Evolutionary conservation across 2,329 filamentous ascomycete genomes (phyloP), one percentile per base, ranked within the genome.

Genomic region (Macrophomina phaseolina): DNA sequence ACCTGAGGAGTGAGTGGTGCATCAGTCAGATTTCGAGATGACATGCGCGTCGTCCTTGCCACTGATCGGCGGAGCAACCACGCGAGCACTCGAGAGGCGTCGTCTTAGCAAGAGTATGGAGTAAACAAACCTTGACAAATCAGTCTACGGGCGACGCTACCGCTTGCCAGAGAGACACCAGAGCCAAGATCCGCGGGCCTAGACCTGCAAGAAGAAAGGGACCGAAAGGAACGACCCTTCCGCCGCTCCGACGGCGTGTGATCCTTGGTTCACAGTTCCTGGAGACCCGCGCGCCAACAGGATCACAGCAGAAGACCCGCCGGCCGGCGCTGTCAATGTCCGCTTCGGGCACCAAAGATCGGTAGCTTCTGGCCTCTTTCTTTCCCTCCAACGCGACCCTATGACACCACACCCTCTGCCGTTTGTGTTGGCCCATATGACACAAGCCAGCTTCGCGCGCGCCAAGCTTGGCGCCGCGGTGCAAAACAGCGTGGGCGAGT

Each of bases 71-170:
- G 40, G 23, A 62, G 40, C 42, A 49, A 40, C 38, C 28, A 52
- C 32, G 52, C 34, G 34, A 55, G 42, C 11, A 14, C 42, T 14
- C 18, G 32, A 12, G 6, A 55, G 16, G 52, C 42, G 42, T 14
- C 42, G 42, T n/a, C 23, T 36, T 55, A 55, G 52, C 52, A 55
- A 40, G 23, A 55, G 52, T n/a, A 55, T 38, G 52, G 18, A 11
- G 58, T 62, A 62, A 62, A 62, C 58, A 62, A 49, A 58, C 30
- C 45, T 49, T 49, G 42, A 61, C 56, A 61, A 48, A 48, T 46
- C 56, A 18, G 34, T 18, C 40, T 9, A 23, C 1, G 32, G 42
- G 28, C 58, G 30, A 60, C 18, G 14, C 40, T 45, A 60, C 5
- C 23, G 18, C 7, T 48, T 30, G 32, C 58, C 28, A 45, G 11